Base-by-base conservation (phyloP, 129 eudicot genomes). In the Mikania micrantha region DNA sequence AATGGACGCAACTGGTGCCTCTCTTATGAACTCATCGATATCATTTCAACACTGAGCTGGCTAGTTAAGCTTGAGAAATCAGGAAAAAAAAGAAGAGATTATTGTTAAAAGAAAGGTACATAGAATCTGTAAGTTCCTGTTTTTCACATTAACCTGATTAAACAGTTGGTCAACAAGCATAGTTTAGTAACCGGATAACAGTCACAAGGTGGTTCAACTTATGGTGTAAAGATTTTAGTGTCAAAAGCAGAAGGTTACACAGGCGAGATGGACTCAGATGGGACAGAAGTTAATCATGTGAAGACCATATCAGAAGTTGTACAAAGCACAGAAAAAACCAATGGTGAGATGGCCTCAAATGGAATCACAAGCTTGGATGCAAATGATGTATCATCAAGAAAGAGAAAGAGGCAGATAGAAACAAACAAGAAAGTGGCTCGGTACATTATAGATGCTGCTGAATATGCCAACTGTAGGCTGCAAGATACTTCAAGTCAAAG, bases 221-320 rank as follows among this genome's bases (percentile, higher is more conserved):
- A 20, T 7, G 0, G 9, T 16, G 21, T 47, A 5, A 47, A 16
- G 9, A 16, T 3, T 49, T 8, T 48, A 48, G 28, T 49, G 57
- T 19, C 57, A 8, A 49, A 49, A 45, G 52, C 28, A 0, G 13
- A 20, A 49, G 28, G 27, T 32, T 10, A 49, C 20, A 29, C 61
- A 31, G 50, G 64, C 71, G 66, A 29, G 66, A 59, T 42, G 73
- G 73, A 42, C 40, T 66, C 73, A 57, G 56, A 15, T 62, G 69
- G 20, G 31, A 25, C 54, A 24, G 52, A 62, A 48, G 3, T 12
- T 62, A 48, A 5, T 34, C 61, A 61, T 72, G 54, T 48, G 40
- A 62, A 32, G 41, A 24, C 19, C n/a, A 4, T 48, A 49, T 72
- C 56, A 48, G 24, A 54, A 20, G 73, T 22, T 27, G 60, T 13